Evolutionary conservation across 257 asterid species (phyloP).

Genomic region (Fraxinus americana): DNA sequence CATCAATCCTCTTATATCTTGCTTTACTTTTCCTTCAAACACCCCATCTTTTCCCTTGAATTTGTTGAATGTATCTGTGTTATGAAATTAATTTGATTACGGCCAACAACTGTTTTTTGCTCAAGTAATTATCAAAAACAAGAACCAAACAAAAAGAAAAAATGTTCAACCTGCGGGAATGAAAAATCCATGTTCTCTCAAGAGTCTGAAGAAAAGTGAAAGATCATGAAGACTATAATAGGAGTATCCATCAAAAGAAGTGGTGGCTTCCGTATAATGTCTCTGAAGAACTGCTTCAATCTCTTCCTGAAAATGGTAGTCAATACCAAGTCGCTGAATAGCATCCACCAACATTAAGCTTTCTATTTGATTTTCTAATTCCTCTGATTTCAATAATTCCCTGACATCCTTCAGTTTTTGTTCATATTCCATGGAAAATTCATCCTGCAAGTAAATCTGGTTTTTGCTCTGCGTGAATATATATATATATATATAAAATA

Average conservation of each 20-base stretch:
- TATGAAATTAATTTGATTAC: no score
- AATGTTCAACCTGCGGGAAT: conserved; percentile 8
- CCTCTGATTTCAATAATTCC: neutral
- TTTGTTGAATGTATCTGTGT: conserved; percentile 37
- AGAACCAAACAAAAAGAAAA: no score
- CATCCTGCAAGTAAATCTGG: conserved; percentile 3
- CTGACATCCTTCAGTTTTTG: conserved; percentile 17
- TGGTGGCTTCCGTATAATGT: no score
- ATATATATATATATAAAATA: no score
- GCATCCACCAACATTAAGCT: conserved; percentile 31
- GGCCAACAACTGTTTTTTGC: no score
- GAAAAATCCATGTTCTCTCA: conserved; percentile 27
- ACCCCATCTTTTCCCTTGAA: conserved; percentile 45
- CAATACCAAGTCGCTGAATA: conserved; percentile 28
- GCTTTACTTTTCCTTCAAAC: no score
- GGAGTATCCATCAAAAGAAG: neutral
- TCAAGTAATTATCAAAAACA: no score
- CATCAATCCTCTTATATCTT: no score
- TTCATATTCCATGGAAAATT: neutral
- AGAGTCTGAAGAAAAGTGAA: conserved; percentile 28
- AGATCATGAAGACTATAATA: conserved; percentile 10
- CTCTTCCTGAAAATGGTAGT: conserved; percentile 28
- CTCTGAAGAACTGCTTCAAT: conserved; percentile 7
- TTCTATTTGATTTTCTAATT: conserved; percentile 12
- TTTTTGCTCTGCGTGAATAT: no score